Evolutionary conservation across 371 early-diverging fungal species (phyloP).

Genomic region (Syncephalastrum monosporum): DNA sequence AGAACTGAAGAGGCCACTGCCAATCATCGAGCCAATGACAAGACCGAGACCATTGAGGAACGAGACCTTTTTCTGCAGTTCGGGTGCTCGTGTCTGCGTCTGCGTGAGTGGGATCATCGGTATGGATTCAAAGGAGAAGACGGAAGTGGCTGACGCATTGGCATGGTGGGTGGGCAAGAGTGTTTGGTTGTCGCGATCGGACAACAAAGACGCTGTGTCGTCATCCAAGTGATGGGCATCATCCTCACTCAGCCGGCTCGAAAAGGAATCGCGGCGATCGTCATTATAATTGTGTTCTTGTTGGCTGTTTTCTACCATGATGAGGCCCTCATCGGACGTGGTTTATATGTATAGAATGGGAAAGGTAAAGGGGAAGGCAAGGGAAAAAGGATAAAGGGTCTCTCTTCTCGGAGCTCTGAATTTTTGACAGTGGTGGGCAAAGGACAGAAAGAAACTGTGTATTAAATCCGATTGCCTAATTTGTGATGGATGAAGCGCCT

Average conservation of each 20-base stretch:
- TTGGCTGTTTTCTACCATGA: no score
- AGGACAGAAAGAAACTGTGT: no score
- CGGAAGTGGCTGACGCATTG: conserved; percentile 29
- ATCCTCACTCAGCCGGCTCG: conserved; percentile 10
- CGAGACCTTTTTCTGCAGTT: conserved; percentile 66
- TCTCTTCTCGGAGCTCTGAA: no score
- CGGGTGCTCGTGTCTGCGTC: conserved; percentile 51
- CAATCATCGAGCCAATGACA: conserved; percentile 82
- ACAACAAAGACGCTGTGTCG: conserved; percentile 26
- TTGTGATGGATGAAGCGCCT: no score
- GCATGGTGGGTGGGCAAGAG: conserved; percentile 39
- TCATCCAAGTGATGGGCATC: conserved; percentile 30
- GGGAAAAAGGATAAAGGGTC: no score
- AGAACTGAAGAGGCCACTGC: conserved; percentile 86
- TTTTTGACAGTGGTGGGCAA: no score
- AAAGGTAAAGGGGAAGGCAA: no score
- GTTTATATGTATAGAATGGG: no score
- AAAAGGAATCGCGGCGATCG: conserved; percentile 20
- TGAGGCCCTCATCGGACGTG: no score
- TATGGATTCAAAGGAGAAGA: conserved; percentile 60
- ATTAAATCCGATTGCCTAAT: no score
- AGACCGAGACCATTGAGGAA: conserved; percentile 69
- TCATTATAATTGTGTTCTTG: no score
- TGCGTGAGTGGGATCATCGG: conserved; percentile 52
- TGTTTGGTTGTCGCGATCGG: conserved; percentile 30